A percentile compares a stretch with the other conserved stretches of the same genome.
Conservation (phyloP, 768 basidiomycete genomes). For the Pluteus cervinus region DNA sequence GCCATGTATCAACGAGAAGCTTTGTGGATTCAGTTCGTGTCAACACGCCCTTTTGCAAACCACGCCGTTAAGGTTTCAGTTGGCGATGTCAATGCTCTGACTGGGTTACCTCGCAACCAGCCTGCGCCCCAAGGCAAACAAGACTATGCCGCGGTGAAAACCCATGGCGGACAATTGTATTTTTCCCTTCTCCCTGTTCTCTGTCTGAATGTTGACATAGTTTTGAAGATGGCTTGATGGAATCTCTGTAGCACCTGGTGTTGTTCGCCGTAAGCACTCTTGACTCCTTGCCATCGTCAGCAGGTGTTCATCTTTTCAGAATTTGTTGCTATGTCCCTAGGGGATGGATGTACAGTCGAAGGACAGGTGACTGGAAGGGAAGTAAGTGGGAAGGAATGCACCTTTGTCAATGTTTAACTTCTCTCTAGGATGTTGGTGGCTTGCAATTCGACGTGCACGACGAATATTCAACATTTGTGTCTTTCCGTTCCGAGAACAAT, state of each 20-base stretch:
- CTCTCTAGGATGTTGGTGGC: no score
- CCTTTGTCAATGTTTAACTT: no score
- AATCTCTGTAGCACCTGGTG: conserved; percentile 16
- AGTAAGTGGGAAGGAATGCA: no score
- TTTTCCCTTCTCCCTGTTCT: neutral
- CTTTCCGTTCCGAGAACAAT: no score
- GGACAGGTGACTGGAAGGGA: no score
- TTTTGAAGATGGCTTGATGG: conserved; percentile 15
- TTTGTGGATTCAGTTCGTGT: conserved; percentile 21
- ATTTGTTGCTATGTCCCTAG: no score
- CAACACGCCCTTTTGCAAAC: neutral
- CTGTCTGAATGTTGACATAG: neutral
- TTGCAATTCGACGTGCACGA: no score
- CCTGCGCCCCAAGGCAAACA: conserved; percentile 12
- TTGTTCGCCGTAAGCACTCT: no score
- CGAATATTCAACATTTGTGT: no score
- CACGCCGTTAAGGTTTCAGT: conserved; percentile 22
- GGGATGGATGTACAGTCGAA: no score
- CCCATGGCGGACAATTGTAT: conserved; percentile 12
- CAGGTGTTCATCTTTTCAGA: no score
- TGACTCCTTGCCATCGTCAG: no score
- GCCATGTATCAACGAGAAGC: conserved; percentile 23
- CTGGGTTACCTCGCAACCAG: conserved; percentile 13
- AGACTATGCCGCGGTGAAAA: conserved; percentile 16
- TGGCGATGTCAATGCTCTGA: conserved; percentile 22